A percentile compares a stretch with the other conserved stretches of the same genome.
These are phyloP conservation scores for Penicillium concentricum DNA, from an alignment of 2,329 filamentous ascomycete species.

Conservation along the genomic window DNA sequence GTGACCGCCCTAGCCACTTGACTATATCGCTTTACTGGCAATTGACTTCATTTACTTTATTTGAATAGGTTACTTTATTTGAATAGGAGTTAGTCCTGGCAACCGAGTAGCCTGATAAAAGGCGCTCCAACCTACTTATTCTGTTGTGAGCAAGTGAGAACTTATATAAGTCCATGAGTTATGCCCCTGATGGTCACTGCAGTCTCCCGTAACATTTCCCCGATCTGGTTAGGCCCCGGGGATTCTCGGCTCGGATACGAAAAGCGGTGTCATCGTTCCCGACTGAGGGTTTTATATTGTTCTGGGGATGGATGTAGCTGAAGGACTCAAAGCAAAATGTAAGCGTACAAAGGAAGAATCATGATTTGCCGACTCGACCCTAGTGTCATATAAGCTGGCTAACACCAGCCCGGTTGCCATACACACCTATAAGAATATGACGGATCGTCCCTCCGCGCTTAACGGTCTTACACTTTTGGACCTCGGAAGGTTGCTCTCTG, in stretches of 20 bases:
- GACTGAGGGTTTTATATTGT: neutral
- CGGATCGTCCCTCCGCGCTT: no score
- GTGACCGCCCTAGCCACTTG: neutral
- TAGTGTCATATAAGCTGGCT: neutral
- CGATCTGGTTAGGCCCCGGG: conserved; percentile 25
- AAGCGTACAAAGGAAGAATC: no score
- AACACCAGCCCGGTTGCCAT: neutral
- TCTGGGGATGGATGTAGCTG: neutral
- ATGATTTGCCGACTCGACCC: neutral
- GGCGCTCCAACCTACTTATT: neutral
- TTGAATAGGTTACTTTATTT: no score
- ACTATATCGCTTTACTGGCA: neutral
- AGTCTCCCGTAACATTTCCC: neutral
- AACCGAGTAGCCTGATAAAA: no score
- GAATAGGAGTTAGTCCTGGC: accelerated
- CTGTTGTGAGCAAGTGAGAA: neutral
- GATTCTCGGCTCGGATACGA: conserved; percentile 25
- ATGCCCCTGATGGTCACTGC: neutral
- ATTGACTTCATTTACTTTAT: neutral
- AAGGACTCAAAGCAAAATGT: neutral
- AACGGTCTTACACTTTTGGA: neutral
- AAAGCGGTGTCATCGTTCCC: conserved; percentile 2
- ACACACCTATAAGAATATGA: neutral
- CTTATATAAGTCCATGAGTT: neutral
- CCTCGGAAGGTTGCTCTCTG: neutral